Conservation (phyloP, 805 yeast genomes). For the Priceomyces haplophilus region DNA sequence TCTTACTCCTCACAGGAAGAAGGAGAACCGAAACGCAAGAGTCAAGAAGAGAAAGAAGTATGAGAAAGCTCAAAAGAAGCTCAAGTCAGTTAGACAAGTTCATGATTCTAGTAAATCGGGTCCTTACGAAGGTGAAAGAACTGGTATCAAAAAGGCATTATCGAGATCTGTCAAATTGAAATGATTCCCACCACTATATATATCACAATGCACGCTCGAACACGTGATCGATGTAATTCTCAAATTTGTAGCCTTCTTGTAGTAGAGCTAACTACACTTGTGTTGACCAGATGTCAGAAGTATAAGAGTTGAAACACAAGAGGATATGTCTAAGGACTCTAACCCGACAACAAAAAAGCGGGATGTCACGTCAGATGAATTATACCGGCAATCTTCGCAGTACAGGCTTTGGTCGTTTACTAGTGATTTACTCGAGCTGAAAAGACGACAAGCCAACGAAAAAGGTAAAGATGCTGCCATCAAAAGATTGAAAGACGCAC, state of each 20-base stretch:
- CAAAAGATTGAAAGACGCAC: constrained; percentile 25
- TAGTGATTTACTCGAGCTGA: constrained; percentile 47
- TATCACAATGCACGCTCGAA: too few species aligned
- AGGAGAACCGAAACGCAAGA: constrained; percentile 91
- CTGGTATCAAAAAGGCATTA: constrained; percentile 94
- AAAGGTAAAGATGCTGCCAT: constrained; percentile 46
- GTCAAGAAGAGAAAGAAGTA: constrained; percentile 98
- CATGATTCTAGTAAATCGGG: constrained; percentile 64
- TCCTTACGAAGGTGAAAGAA: constrained; percentile 88
- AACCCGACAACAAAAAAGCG: too few species aligned
- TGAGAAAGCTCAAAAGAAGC: constrained; percentile 91
- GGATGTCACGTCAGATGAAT: constrained; percentile 55
- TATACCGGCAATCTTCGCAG: constrained; percentile 85
- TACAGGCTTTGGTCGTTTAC: constrained; percentile 84
- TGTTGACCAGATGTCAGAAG: too few species aligned
- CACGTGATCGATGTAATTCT: too few species aligned
- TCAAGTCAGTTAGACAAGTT: constrained; percentile 87
- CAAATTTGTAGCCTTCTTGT: too few species aligned
- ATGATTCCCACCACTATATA: constrained; percentile 10
- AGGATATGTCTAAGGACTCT: too few species aligned
- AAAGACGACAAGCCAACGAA: constrained; percentile 50
- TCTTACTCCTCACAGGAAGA: constrained; percentile 86
- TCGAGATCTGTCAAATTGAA: constrained; percentile 81
- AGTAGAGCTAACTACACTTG: too few species aligned
- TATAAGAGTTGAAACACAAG: too few species aligned